Percentiles rank a stretch among this genome's conserved stretches.
Conservation (phyloP, 148 eudicot species). For the Nyssa sinensis region DNA sequence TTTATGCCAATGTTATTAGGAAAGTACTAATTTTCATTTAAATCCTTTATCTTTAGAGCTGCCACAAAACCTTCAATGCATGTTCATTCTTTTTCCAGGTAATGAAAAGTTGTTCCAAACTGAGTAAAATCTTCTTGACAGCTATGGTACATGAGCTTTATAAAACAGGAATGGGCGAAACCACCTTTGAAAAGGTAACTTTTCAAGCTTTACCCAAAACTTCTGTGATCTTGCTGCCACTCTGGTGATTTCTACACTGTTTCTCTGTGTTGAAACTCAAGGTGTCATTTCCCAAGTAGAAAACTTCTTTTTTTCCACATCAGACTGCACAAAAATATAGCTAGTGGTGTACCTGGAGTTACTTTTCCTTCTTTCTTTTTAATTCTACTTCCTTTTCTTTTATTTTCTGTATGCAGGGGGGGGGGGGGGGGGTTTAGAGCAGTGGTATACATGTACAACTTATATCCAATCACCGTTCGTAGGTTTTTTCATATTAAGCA, state of each 20-base stretch:
- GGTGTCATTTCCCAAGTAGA: background rate
- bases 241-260: background rate
- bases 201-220: slow-evolving; percentile 3
- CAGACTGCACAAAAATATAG: background rate
- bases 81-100: slow-evolving; percentile 41
- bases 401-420: background rate
- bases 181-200: slow-evolving; percentile 88
- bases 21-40: background rate
- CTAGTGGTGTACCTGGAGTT: background rate
- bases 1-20: background rate
- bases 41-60: background rate
- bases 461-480: background rate
- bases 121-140: slow-evolving; percentile 85
- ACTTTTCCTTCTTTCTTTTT: background rate
- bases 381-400: slow-evolving; percentile 3
- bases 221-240: background rate
- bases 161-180: slow-evolving; percentile 95
- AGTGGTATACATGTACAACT: background rate
- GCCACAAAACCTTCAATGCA: background rate
- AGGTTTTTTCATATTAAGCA: background rate
- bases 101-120: slow-evolving; percentile 64
- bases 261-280: background rate
- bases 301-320: background rate
- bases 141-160: slow-evolving; percentile 97
- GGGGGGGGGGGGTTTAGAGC: too few species aligned